phyloP scores from a whole-genome alignment of 2,329 filamentous ascomycete genomes.

The Chrysoporthe deuterocubensis region DNA sequence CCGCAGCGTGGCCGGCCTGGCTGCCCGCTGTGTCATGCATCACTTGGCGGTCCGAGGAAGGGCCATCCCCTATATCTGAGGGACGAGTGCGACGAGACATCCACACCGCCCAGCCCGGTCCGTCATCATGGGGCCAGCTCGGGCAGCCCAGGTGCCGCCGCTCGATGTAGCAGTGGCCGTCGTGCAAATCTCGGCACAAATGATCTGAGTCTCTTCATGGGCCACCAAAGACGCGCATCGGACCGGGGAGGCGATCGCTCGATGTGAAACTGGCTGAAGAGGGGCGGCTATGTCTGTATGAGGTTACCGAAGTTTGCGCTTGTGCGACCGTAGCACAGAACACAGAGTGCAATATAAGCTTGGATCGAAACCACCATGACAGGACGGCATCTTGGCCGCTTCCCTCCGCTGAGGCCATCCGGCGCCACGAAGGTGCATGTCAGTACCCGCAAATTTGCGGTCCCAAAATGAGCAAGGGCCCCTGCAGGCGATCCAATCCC shows the following conservation, averaged over 20 bases:
- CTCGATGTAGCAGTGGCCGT: constrained; percentile 14
- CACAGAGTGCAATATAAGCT: constrained; percentile 18
- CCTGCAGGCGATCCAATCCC: constrained; percentile 9
- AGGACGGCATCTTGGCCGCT: neutral
- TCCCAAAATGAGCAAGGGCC: constrained; percentile 4
- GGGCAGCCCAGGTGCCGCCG: neutral
- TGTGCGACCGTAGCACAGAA: constrained; percentile 19
- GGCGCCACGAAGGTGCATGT: constrained; percentile 3
- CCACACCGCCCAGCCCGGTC: neutral
- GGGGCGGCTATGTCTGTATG: constrained; percentile 2
- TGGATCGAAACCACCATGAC: constrained; percentile 13
- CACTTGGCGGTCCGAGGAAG: neutral
- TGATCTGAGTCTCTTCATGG: constrained; percentile 15
- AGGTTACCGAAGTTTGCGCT: constrained; percentile 18
- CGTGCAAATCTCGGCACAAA: constrained; percentile 12
- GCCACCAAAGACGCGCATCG: constrained; percentile 23
- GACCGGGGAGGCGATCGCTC: constrained; percentile 12
- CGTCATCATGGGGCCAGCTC: neutral
- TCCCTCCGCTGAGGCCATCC: neutral
- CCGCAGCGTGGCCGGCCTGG: constrained; percentile 7
- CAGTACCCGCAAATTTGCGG: neutral
- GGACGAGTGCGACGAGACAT: neutral
- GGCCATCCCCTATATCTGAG: neutral
- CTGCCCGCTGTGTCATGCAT: constrained; percentile 16
- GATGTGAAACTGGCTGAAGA: constrained; percentile 22